Evolutionary conservation across 371 early-diverging fungal species (phyloP).

Genomic region (Fennellomyces sp.): DNA sequence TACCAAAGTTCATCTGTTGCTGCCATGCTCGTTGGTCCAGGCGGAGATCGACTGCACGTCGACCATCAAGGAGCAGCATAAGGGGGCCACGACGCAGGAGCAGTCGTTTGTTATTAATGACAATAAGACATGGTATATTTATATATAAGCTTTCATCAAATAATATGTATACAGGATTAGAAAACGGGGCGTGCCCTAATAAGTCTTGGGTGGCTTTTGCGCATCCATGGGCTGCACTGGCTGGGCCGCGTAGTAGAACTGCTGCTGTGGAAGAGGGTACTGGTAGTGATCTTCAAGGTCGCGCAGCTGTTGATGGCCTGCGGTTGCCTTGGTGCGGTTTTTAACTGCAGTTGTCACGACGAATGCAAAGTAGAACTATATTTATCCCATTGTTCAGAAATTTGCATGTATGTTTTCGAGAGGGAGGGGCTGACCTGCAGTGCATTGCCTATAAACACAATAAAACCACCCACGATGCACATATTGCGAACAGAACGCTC

Average conservation of each 20-base stretch:
- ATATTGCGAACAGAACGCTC: background rate
- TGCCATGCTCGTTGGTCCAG: too few species aligned
- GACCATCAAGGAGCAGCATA: too few species aligned
- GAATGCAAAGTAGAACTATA: background rate
- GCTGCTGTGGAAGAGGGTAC: background rate
- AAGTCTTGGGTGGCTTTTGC: background rate
- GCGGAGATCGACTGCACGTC: too few species aligned
- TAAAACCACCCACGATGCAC: background rate
- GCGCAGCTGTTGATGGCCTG: background rate
- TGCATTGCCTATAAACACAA: slow-evolving; percentile 10
- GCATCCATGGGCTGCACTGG: background rate
- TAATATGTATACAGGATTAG: background rate
- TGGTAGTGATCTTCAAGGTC: background rate
- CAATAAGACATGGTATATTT: background rate
- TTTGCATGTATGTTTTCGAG: background rate
- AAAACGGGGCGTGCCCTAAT: background rate
- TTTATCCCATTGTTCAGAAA: background rate
- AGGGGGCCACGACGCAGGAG: too few species aligned
- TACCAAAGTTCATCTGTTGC: too few species aligned
- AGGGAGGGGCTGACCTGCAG: slow-evolving; percentile 10
- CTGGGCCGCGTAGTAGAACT: background rate
- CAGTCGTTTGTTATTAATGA: too few species aligned
- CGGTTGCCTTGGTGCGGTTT: background rate
- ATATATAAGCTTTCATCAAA: background rate
- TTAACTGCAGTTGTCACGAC: background rate